phyloP scores from a whole-genome alignment of 306 rosid genomes.

The Sesbania bispinosa region DNA sequence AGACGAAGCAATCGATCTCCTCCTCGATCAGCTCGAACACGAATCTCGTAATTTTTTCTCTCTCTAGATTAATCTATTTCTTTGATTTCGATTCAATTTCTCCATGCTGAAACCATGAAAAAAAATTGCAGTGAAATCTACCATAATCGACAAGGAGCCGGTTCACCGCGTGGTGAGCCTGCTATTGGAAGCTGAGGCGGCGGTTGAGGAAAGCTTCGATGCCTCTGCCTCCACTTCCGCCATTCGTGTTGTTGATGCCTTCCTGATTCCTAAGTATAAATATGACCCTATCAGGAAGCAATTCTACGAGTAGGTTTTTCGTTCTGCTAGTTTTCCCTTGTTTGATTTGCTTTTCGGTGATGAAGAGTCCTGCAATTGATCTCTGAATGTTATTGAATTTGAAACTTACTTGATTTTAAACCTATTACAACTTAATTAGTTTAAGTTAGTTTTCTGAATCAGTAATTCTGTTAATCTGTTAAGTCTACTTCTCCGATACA shows the following conservation, averaged over 20 bases:
- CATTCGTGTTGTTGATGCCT: slow-evolving; percentile 54
- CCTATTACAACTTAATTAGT: no score
- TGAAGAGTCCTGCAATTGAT: background rate
- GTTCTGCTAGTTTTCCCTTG: background rate
- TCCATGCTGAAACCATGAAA: background rate
- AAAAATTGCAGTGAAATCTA: slow-evolving; percentile 59
- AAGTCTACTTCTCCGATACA: no score
- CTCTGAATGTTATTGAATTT: background rate
- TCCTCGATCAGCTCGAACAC: slow-evolving; percentile 54
- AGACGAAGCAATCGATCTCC: slow-evolving; percentile 59
- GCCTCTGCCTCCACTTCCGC: slow-evolving; percentile 19
- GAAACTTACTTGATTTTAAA: background rate
- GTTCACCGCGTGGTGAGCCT: slow-evolving; percentile 52
- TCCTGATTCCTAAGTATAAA: slow-evolving; percentile 52
- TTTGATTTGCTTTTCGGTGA: background rate
- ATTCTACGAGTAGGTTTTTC: slow-evolving; percentile 52
- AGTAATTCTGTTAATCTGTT: no score
- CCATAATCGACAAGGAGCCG: slow-evolving; percentile 58
- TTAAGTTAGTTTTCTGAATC: no score
- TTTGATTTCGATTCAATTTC: background rate
- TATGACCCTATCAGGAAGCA: slow-evolving; percentile 69
- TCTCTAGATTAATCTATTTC: background rate
- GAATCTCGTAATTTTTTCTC: slow-evolving; percentile 44
- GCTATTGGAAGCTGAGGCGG: slow-evolving; percentile 50
- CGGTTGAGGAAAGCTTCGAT: slow-evolving; percentile 26